Evolutionary conservation across 441 rosid species (phyloP).

Genomic region (Adansonia gregorii): DNA sequence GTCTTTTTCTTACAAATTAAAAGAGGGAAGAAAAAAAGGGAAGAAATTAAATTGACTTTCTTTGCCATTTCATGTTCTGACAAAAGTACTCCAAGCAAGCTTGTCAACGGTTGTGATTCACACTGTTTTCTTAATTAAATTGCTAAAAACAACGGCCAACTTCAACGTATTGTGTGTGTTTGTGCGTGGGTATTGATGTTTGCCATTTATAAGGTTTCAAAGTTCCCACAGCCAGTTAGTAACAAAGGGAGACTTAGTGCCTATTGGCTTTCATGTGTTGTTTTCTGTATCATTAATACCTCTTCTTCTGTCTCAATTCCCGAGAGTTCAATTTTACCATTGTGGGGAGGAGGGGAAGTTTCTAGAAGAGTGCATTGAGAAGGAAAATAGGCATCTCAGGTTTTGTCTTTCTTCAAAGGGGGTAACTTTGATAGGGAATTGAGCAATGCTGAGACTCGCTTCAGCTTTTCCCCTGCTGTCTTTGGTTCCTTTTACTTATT

Average conservation of each 20-base stretch:
- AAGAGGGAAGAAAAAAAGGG: neutral
- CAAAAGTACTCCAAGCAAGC: slow-evolving; percentile 10
- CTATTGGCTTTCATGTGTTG: slow-evolving; percentile 75
- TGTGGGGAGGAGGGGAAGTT: slow-evolving; percentile 41
- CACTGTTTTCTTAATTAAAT: slow-evolving; percentile 18
- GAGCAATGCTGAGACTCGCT: neutral
- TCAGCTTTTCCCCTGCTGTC: slow-evolving; percentile 43
- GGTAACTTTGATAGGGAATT: slow-evolving; percentile 49
- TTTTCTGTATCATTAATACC: slow-evolving; percentile 59
- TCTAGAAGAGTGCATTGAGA: slow-evolving; percentile 62
- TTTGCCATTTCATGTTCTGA: slow-evolving; percentile 14
- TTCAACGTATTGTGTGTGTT: neutral
- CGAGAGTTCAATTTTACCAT: neutral
- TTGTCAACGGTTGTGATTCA: slow-evolving; percentile 19
- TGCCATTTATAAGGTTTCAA: slow-evolving; percentile 24
- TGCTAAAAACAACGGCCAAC: slow-evolving; percentile 20
- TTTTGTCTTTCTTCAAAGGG: slow-evolving; percentile 52
- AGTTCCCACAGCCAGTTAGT: slow-evolving; percentile 43
- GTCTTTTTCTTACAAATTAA: neutral
- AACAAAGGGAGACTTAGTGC: slow-evolving; percentile 45
- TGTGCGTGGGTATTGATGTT: slow-evolving; percentile 19
- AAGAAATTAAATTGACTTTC: slow-evolving; percentile 5
- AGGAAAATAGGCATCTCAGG: slow-evolving; percentile 80
- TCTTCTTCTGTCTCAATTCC: slow-evolving; percentile 9
- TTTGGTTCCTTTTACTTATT: slow-evolving; percentile 34